phyloP scores from a whole-genome alignment of 805 yeast species.

The Blastobotrys robertii region DNA sequence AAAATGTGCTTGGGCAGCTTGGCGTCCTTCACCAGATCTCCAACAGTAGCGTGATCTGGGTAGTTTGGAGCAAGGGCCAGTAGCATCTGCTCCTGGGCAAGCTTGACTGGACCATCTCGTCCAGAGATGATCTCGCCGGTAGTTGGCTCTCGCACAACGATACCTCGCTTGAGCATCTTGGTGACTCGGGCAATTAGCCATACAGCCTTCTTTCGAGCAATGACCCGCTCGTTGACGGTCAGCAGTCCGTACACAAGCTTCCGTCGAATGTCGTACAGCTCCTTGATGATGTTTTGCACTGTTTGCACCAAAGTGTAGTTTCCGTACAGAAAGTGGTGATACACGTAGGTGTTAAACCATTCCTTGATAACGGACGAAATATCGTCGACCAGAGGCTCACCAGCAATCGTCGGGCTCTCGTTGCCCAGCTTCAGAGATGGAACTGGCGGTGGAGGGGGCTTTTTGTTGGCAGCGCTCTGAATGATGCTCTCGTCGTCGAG shows the following conservation, averaged over 20 bases:
- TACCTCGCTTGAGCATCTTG: conserved; percentile 25
- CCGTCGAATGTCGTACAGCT: conserved; percentile 21
- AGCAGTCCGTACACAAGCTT: conserved; percentile 19
- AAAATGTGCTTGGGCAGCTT: conserved; percentile 44
- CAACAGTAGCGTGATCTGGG: conserved; percentile 33
- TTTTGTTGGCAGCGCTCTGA: conserved; percentile 5
- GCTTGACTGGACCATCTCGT: conserved; percentile 37
- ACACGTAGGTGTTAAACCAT: conserved; percentile 24
- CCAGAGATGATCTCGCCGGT: conserved; percentile 23
- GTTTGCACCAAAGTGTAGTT: conserved; percentile 19
- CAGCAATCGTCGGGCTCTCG: conserved; percentile 13
- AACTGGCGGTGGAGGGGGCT: conserved; percentile 16
- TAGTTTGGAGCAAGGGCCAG: conserved; percentile 66
- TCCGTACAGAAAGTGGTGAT: conserved; percentile 19
- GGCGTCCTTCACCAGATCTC: conserved; percentile 8
- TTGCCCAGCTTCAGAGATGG: conserved; percentile 18
- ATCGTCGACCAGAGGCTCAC: conserved; percentile 25
- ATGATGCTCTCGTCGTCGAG: conserved; percentile 4
- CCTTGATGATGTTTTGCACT: conserved; percentile 19
- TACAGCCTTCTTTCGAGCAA: conserved; percentile 22
- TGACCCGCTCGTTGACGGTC: conserved; percentile 21
- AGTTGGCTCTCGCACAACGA: conserved; percentile 23
- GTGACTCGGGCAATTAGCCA: conserved; percentile 24
- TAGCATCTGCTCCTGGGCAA: conserved; percentile 60
- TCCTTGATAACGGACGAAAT: conserved; percentile 25